Evolutionary conservation across 1,284 basidiomycete species (phyloP).

Genomic region (Rhodotorula sp.): DNA sequence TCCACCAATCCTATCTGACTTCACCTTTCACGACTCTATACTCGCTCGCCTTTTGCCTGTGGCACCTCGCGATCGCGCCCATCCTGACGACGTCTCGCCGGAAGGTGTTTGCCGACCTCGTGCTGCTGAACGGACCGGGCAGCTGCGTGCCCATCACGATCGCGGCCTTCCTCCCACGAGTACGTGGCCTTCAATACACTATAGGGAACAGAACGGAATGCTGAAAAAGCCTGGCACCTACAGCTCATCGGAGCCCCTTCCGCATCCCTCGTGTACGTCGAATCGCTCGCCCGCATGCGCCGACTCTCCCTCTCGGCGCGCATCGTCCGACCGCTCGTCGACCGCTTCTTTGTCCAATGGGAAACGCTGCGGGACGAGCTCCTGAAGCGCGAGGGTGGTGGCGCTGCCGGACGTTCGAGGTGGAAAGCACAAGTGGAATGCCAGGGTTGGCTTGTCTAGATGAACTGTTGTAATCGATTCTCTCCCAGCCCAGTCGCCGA

Average conservation of each 20-base stretch:
- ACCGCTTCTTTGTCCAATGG: conserved; percentile 61
- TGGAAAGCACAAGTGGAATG: conserved; percentile 32
- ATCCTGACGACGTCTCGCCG: conserved; percentile 52
- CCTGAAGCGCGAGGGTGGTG: not conserved
- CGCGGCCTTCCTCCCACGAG: conserved; percentile 71
- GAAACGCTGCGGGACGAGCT: conserved; percentile 29
- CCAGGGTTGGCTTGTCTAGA: conserved; percentile 36
- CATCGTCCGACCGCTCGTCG: conserved; percentile 74
- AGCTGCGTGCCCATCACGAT: conserved; percentile 81
- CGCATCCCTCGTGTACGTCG: conserved; percentile 81
- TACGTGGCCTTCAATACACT: conserved; percentile 50
- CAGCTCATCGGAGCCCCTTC: conserved; percentile 73
- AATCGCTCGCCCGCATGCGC: conserved; percentile 87
- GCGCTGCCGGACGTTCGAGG: not conserved
- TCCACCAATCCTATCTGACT: conserved; percentile 72
- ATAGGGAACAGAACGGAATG: not conserved
- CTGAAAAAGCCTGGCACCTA: not conserved
- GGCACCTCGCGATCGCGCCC: conserved; percentile 53
- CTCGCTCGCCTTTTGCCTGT: conserved; percentile 56
- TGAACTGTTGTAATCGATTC: not conserved
- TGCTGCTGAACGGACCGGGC: conserved; percentile 92
- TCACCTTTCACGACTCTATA: conserved; percentile 63
- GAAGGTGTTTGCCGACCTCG: conserved; percentile 63
- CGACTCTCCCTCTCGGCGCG: conserved; percentile 80
- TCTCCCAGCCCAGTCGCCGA: too few relatives aligned